Conservation (phyloP, 805 yeast species). For the Nematodospora valgi region DNA sequence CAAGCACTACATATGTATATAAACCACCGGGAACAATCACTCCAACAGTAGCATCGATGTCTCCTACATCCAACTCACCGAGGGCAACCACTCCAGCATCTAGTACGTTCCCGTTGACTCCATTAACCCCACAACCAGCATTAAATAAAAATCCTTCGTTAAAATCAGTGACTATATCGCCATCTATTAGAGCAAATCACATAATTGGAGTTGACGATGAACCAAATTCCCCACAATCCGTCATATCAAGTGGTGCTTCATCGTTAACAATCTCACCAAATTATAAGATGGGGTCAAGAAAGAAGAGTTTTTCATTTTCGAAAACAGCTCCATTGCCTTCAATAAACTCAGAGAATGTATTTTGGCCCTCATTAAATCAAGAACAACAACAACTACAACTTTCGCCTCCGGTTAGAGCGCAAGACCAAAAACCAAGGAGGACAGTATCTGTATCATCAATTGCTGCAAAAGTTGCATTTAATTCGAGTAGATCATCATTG, state of each 20-base stretch:
- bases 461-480: conserved; percentile 26
- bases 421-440: conserved; percentile 7
- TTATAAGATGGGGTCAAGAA: conserved; percentile 2
- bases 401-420: neutral
- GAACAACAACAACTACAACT: neutral
- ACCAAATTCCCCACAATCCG: conserved; percentile 18
- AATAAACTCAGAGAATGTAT: conserved; percentile 7
- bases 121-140: conserved; percentile 10
- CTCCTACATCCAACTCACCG: conserved; percentile 3
- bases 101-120: conserved; percentile 7
- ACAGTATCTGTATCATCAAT: conserved; percentile 21
- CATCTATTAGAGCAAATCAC: conserved; percentile 20
- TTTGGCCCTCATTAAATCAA: conserved; percentile 1
- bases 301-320: conserved; percentile 15
- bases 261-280: conserved; percentile 1
- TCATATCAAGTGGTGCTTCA: conserved; percentile 10
- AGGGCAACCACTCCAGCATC: conserved; percentile 1
- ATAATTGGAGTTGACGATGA: conserved; percentile 8
- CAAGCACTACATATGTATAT: conserved; percentile 20
- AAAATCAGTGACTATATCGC: conserved; percentile 38
- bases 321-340: conserved; percentile 8
- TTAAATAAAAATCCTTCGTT: conserved; percentile 28
- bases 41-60: conserved; percentile 11
- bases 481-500: conserved; percentile 18
- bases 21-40: conserved; percentile 15